Evolutionary conservation across 495 filamentous ascomycete genomes (phyloP).

Genomic region (Aspergillus egyptiacus): DNA sequence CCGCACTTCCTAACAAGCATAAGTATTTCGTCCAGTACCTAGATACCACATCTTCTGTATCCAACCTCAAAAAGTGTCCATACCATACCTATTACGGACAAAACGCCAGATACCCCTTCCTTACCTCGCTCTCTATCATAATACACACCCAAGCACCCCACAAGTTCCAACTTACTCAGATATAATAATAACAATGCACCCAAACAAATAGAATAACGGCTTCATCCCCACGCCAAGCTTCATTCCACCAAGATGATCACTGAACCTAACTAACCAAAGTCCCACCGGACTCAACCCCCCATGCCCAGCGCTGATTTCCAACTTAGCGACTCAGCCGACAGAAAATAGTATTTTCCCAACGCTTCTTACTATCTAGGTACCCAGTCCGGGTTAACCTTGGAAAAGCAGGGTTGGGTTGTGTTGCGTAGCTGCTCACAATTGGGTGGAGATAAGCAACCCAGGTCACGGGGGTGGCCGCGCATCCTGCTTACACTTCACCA

Average conservation of each 20-base stretch:
- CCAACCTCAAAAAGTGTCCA: no score
- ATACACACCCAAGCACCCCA: no score
- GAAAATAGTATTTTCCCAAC: not conserved
- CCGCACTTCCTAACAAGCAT: not conserved
- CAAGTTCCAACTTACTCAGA: no score
- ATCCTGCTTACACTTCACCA: no score
- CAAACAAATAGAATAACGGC: no score
- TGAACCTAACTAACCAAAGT: no score
- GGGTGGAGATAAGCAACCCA: conserved; percentile 17
- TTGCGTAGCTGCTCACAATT: conserved; percentile 11
- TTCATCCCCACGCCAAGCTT: not conserved
- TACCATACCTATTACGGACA: not conserved
- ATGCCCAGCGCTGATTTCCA: not conserved
- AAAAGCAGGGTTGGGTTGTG: no score
- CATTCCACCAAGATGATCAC: not conserved
- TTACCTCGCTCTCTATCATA: no score
- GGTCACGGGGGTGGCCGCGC: no score
- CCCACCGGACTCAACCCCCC: not conserved
- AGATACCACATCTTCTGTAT: not conserved
- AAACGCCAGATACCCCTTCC: not conserved
- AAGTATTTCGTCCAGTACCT: no score
- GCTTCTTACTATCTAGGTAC: not conserved
- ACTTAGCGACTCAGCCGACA: not conserved
- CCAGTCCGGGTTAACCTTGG: no score
- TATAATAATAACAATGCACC: no score